phyloP scores from a whole-genome alignment of 768 basidiomycete species.

The Tricholomella constricta region DNA sequence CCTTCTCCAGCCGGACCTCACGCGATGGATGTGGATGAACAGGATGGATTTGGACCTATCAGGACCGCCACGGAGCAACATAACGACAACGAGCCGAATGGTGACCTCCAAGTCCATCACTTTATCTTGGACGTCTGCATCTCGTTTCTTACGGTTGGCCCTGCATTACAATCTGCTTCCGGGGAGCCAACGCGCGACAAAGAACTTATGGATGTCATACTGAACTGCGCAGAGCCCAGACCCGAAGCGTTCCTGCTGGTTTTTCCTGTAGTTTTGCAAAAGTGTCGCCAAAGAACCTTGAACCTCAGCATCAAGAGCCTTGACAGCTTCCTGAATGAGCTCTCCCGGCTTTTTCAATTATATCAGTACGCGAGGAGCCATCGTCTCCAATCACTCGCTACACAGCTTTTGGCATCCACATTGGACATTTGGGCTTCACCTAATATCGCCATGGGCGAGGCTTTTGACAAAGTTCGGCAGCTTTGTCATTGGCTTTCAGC shows the following conservation, averaged over 20 bases:
- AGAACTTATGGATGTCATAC: constrained; percentile 55
- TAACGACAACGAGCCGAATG: constrained; percentile 27
- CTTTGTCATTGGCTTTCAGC: constrained; percentile 59
- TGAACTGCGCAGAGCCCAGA: constrained; percentile 40
- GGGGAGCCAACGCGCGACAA: constrained; percentile 64
- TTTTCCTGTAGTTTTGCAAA: constrained; percentile 55
- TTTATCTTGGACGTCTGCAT: constrained; percentile 55
- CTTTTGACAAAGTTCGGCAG: constrained; percentile 45
- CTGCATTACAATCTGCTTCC: constrained; percentile 59
- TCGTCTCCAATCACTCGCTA: constrained; percentile 49
- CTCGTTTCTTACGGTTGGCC: constrained; percentile 61
- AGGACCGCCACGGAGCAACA: constrained; percentile 38
- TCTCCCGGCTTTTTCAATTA: constrained; percentile 51
- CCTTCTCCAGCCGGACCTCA: constrained; percentile 17
- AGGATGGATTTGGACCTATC: constrained; percentile 61
- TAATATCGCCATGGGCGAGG: constrained; percentile 31
- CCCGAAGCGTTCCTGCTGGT: constrained; percentile 61
- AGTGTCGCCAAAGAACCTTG: constrained; percentile 56
- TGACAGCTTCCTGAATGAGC: constrained; percentile 51
- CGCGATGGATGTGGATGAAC: constrained; percentile 40
- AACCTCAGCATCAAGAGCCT: constrained; percentile 52
- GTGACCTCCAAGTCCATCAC: constrained; percentile 29
- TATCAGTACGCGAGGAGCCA: constrained; percentile 62
- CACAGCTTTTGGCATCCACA: constrained; percentile 69
- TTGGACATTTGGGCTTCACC: constrained; percentile 54